Evolutionary conservation across 2,329 filamentous ascomycete species (phyloP).

Genomic region (Endothia cerciana): DNA sequence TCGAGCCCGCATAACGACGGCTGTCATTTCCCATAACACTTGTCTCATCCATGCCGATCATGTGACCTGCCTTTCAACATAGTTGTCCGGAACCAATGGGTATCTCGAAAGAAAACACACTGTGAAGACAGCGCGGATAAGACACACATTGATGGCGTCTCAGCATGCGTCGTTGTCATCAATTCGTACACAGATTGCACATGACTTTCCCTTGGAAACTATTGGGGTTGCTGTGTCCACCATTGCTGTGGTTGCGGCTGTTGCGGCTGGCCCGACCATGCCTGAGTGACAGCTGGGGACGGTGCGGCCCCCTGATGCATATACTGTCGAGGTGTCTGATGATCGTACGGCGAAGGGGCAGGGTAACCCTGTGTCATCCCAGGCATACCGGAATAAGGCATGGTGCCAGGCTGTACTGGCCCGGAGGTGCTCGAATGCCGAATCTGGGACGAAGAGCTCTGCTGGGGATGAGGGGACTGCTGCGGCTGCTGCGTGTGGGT

Average conservation of each 20-base stretch:
- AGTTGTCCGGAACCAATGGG: constrained; percentile 2
- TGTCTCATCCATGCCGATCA: neutral
- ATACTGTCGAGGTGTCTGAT: constrained; percentile 68
- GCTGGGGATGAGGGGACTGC: constrained; percentile 49
- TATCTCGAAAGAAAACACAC: constrained; percentile 10
- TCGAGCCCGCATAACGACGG: neutral
- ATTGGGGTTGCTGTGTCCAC: constrained; percentile 58
- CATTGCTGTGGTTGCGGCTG: constrained; percentile 62
- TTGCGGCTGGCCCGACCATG: constrained; percentile 65
- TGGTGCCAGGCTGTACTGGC: constrained; percentile 58
- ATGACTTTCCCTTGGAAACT: neutral
- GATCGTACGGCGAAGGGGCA: constrained; percentile 60
- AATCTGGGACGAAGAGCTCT: constrained; percentile 63
- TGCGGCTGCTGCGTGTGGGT: constrained; percentile 49
- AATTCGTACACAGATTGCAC: neutral
- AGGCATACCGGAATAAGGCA: constrained; percentile 68
- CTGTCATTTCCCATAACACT: constrained; percentile 2
- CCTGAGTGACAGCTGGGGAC: constrained; percentile 54
- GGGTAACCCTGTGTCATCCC: constrained; percentile 62
- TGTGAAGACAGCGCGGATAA: constrained; percentile 4
- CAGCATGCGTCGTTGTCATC: neutral
- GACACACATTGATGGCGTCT: neutral
- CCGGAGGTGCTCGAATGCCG: constrained; percentile 58
- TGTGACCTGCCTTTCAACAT: neutral
- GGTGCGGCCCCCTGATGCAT: constrained; percentile 65